A percentile compares a stretch with the other conserved stretches of the same genome.
Evolutionary conservation across 805 yeast genomes (phyloP).

Genomic region (Maudiozyma saulgeensis): DNA sequence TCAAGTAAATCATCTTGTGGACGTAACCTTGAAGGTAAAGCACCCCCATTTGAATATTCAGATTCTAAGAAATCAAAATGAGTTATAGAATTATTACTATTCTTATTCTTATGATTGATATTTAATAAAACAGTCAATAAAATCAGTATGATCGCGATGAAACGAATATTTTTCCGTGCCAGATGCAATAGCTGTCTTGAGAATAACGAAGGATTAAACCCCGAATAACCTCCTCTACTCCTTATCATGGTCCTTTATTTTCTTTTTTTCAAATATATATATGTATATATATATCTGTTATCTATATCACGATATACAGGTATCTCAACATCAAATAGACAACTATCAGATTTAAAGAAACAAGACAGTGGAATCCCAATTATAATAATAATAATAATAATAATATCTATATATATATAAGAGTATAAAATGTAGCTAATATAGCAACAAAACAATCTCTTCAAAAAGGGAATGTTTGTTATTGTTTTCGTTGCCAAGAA

Average conservation of each 20-base stretch:
- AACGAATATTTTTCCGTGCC: background rate
- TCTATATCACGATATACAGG: background rate
- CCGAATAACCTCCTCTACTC: background rate
- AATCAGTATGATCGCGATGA: background rate
- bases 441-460: no score
- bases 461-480: no score
- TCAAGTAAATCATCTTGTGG: background rate
- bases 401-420: no score
- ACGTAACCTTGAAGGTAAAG: background rate
- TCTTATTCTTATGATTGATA: background rate
- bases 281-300: background rate
- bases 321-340: background rate
- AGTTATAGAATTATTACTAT: no score
- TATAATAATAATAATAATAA: no score
- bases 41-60: background rate
- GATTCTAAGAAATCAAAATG: background rate
- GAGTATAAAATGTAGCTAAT: no score
- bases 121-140: background rate
- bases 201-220: background rate
- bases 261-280: background rate
- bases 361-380: no score
- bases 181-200: background rate
- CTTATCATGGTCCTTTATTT: background rate
- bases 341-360: no score
- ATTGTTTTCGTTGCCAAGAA: no score